A percentile compares a stretch with the other conserved stretches of the same genome.
Evolutionary conservation across 306 rosid genomes (phyloP).

Genomic region (Alnus rubra): DNA sequence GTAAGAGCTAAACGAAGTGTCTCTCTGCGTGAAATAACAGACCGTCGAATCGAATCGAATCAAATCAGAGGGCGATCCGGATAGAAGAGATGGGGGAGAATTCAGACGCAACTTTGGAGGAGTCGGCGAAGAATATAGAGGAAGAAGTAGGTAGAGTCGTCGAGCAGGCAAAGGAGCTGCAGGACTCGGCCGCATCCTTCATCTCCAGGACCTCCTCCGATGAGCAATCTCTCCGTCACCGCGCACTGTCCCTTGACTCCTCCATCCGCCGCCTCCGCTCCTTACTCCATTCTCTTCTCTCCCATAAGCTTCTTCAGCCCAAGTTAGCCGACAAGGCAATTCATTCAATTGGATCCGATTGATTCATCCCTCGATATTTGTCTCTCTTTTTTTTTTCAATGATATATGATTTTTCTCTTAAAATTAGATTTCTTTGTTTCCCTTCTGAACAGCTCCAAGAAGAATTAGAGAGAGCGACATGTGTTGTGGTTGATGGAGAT

Average conservation of each 20-base stretch:
- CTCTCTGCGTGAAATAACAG: not conserved
- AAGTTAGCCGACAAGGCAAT: conserved; percentile 64
- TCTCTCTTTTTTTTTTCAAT: too few relatives aligned
- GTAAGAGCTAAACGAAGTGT: not conserved
- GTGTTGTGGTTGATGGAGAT: conserved; percentile 83
- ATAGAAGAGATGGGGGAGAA: conserved; percentile 28
- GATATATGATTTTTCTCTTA: not conserved
- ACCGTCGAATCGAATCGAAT: not conserved
- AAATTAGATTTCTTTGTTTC: not conserved
- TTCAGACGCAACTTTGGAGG: conserved; percentile 16
- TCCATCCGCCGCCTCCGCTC: conserved; percentile 66
- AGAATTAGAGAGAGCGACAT: conserved; percentile 75
- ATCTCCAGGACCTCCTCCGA: conserved; percentile 46
- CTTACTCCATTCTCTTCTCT: conserved; percentile 52
- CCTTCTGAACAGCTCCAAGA: conserved; percentile 61
- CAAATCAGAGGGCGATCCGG: not conserved
- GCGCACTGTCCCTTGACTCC: conserved; percentile 59
- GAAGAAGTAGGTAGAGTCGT: conserved; percentile 55
- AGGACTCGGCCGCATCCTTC: conserved; percentile 58
- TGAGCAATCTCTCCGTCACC: conserved; percentile 76
- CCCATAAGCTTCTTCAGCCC: conserved; percentile 48
- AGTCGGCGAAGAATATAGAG: conserved; percentile 40
- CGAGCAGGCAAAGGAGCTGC: conserved; percentile 76
- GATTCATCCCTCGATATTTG: conserved; percentile 3
- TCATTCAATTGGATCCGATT: not conserved